A percentile compares a stretch with the other conserved stretches of the same genome.
Evolutionary conservation across 108 stramenopile species (phyloP).

Genomic region (Craspedostauros australis): DNA sequence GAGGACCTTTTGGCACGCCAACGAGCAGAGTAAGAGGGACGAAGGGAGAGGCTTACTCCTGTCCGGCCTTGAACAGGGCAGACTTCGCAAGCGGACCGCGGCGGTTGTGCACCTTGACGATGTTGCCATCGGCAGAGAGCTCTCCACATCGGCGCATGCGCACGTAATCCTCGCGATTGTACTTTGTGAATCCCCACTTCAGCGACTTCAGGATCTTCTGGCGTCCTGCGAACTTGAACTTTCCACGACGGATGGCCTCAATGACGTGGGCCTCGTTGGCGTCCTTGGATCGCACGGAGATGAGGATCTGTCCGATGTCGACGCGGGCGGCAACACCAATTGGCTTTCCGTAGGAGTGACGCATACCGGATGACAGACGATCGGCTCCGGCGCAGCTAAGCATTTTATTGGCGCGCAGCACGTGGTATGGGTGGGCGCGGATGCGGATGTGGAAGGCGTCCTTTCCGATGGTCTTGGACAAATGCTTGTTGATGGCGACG

Average conservation of each 20-base stretch:
- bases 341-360: slow-evolving; percentile 99
- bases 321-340: slow-evolving; percentile 99
- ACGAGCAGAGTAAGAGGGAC: neutral
- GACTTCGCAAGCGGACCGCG: slow-evolving; percentile 75
- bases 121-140: slow-evolving; percentile 85
- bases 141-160: slow-evolving; percentile 87
- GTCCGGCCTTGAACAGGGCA: slow-evolving; percentile 75
- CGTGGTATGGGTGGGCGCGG: slow-evolving; percentile 99
- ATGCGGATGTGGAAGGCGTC: slow-evolving; percentile 99
- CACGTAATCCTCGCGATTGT: slow-evolving; percentile 94
- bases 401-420: slow-evolving; percentile 99
- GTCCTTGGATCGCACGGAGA: slow-evolving; percentile 95
- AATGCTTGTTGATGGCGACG: slow-evolving; percentile 99
- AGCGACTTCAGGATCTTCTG: slow-evolving; percentile 99
- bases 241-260: slow-evolving; percentile 99
- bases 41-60: too few relatives aligned
- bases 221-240: slow-evolving; percentile 99
- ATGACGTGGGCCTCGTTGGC: slow-evolving; percentile 83
- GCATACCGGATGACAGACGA: slow-evolving; percentile 98
- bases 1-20: neutral
- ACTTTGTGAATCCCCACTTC: slow-evolving; percentile 99
- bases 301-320: slow-evolving; percentile 95
- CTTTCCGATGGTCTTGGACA: slow-evolving; percentile 97
- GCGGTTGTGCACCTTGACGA: slow-evolving; percentile 90
- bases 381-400: slow-evolving; percentile 99